Conservation (phyloP, 2,329 filamentous ascomycete genomes). For the Emmonsiellopsis sp. region DNA sequence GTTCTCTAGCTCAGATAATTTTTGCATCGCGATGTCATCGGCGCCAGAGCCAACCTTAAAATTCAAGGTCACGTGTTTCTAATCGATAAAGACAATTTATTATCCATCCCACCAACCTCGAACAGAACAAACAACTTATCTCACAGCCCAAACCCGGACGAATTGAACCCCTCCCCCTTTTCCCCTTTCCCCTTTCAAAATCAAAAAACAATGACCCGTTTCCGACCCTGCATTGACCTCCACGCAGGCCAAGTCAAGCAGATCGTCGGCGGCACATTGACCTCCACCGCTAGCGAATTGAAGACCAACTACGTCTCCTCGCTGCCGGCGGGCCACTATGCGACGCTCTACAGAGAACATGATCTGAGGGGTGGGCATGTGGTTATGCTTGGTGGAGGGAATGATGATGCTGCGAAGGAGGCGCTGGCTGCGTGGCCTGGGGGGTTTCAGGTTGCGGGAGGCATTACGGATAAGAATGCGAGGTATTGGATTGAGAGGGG, state of each 20-base stretch:
- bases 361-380: slow-evolving; percentile 74
- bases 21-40: too few species aligned
- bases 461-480: slow-evolving; percentile 79
- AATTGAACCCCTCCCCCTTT: not conserved
- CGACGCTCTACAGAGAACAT: slow-evolving; percentile 68
- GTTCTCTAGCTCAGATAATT: too few species aligned
- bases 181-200: not conserved
- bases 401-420: slow-evolving; percentile 68
- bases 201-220: slow-evolving; percentile 64
- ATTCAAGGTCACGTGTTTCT: too few species aligned
- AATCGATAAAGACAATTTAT: too few species aligned
- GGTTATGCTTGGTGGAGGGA: slow-evolving; percentile 89
- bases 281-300: slow-evolving; percentile 54
- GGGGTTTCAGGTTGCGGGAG: slow-evolving; percentile 84
- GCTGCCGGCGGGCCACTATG: slow-evolving; percentile 72
- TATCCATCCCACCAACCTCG: too few species aligned
- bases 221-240: slow-evolving; percentile 92
- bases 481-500: slow-evolving; percentile 76
- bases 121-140: not conserved
- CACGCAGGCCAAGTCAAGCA: slow-evolving; percentile 98
- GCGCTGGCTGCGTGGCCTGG: slow-evolving; percentile 70
- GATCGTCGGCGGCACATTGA: slow-evolving; percentile 90
- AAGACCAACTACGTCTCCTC: slow-evolving; percentile 90
- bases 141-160: not conserved
- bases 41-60: too few species aligned